Percentiles rank a stretch among this genome's conserved stretches.
phyloP scores from a whole-genome alignment of 495 filamentous ascomycete genomes.

The Lophiotrema nucula region DNA sequence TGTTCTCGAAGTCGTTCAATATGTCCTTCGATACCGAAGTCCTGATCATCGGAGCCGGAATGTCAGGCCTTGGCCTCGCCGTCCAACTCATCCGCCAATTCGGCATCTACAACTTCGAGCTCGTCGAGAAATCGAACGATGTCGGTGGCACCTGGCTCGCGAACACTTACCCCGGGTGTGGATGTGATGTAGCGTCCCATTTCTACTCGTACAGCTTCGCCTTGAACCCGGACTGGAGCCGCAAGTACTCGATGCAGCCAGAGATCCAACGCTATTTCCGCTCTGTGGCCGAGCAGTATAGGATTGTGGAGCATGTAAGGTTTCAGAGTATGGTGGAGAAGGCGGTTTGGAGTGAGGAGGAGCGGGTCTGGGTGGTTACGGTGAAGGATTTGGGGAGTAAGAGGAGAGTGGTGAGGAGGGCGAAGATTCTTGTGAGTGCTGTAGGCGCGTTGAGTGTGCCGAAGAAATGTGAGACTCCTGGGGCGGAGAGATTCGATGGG shows the following conservation, averaged over 20 bases:
- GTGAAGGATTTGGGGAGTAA: slow-evolving; percentile 42
- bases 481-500: slow-evolving; percentile 50
- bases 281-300: slow-evolving; percentile 47
- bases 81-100: slow-evolving; percentile 36
- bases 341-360: slow-evolving; percentile 47
- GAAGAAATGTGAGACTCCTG: slow-evolving; percentile 50
- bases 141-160: slow-evolving; percentile 40
- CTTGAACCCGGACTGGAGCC: slow-evolving; percentile 48
- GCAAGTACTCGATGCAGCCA: slow-evolving; percentile 43
- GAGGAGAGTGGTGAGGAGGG: slow-evolving; percentile 39
- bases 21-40: slow-evolving; percentile 36
- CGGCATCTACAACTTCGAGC: slow-evolving; percentile 29
- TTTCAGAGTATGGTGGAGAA: slow-evolving; percentile 46
- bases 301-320: slow-evolving; percentile 46
- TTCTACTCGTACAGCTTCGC: slow-evolving; percentile 55
- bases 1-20: too few relatives aligned
- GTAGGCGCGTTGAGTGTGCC: slow-evolving; percentile 55
- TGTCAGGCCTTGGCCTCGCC: slow-evolving; percentile 37
- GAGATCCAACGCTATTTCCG: slow-evolving; percentile 52
- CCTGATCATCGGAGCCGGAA: slow-evolving; percentile 39
- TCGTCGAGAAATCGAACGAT: slow-evolving; percentile 38
- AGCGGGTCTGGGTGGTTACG: slow-evolving; percentile 47
- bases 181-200: slow-evolving; percentile 39
- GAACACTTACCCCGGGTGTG: slow-evolving; percentile 40
- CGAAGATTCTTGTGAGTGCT: slow-evolving; percentile 57